Evolutionary conservation across 306 rosid species (phyloP), one percentile per base, ranked within the genome.

Genomic region (Hippophae tibetana): DNA sequence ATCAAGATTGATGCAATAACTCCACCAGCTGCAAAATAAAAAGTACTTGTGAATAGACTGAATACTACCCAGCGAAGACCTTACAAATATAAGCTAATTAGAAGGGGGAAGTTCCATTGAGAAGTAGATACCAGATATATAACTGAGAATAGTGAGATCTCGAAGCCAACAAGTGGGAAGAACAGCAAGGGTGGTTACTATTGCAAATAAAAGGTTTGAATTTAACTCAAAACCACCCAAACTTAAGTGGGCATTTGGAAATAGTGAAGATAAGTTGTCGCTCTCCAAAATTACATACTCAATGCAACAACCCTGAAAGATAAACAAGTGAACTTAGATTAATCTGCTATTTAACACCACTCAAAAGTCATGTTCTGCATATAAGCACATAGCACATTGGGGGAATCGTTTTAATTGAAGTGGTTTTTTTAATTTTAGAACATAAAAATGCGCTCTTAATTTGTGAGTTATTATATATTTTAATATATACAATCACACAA

Each of bases 131-230:
- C 98, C 98, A 52, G 98, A 93, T 62, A 93, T 86, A 69, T 86
- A 93, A 69, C 99, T 93, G 54, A 93, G 90, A 70, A 93, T 57
- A 43, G 90, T 88, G 48, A 93, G 85, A 75, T 93, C 99, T 2
- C 95, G 90, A 45, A 93, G 99, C 88, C 85, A 82, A 70, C 84
- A 93, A 1, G 99, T 93, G 7, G 99, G 99, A 78, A 93, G 97
- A 84, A 93, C 95, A 54, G 97, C 97, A 56, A 93, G 71, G 76
- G 99, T 55, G 56, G 99, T 66, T 48, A 78, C 9, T 47, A 88
- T 53, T 42, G 95, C 99, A 64, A 93, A 93, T 47, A 93, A 57
- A 66, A 84, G 46, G 12, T 58, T 89, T 6, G 95, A 60, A 70
- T 67, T 47, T 67, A 88, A 48, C 63, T 78, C 73, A 42, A 73